Percentiles rank a stretch among this genome's conserved stretches.
Evolutionary conservation across 164 flowering plant genomes (phyloP).

Genomic region (Cinnamomum micranthum): DNA sequence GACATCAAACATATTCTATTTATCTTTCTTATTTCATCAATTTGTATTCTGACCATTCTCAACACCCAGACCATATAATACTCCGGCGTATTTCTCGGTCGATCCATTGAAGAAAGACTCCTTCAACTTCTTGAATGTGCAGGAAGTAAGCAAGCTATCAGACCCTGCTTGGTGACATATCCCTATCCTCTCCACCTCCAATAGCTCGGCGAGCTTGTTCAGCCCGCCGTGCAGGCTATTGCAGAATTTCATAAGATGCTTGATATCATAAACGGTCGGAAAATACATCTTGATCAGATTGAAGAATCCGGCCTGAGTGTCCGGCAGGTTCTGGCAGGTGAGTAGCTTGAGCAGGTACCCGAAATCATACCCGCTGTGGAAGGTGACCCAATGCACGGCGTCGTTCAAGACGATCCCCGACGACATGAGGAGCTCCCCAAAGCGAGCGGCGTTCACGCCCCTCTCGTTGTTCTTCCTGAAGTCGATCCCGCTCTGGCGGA

Average conservation of each 20-base stretch:
- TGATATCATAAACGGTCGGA: conserved; percentile 55
- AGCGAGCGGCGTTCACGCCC: conserved; percentile 24
- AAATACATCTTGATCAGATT: conserved; percentile 40
- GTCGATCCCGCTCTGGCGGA: conserved; percentile 38
- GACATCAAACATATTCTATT: conserved; percentile 5
- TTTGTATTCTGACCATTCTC: conserved; percentile 33
- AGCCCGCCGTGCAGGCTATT: conserved; percentile 60
- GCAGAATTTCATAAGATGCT: conserved; percentile 60
- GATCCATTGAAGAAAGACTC: conserved; percentile 46
- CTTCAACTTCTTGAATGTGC: conserved; percentile 54
- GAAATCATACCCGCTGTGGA: conserved; percentile 38
- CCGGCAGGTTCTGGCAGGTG: conserved; percentile 43
- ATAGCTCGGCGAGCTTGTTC: conserved; percentile 56
- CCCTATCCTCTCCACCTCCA: conserved; percentile 59
- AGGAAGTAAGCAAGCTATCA: conserved; percentile 59
- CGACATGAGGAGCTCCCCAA: conserved; percentile 31
- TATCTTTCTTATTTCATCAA: background rate
- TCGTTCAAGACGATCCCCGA: conserved; percentile 34
- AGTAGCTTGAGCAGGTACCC: conserved; percentile 54
- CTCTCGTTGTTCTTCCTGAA: conserved; percentile 28
- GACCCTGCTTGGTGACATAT: conserved; percentile 63
- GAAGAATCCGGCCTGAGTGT: conserved; percentile 37
- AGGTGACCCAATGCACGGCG: conserved; percentile 38
- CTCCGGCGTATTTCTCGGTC: conserved; percentile 53
- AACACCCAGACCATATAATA: conserved; percentile 47